Evolutionary conservation across 176 grass and related monocot species (phyloP).

Genomic region (Bonia amplexicaulis): DNA sequence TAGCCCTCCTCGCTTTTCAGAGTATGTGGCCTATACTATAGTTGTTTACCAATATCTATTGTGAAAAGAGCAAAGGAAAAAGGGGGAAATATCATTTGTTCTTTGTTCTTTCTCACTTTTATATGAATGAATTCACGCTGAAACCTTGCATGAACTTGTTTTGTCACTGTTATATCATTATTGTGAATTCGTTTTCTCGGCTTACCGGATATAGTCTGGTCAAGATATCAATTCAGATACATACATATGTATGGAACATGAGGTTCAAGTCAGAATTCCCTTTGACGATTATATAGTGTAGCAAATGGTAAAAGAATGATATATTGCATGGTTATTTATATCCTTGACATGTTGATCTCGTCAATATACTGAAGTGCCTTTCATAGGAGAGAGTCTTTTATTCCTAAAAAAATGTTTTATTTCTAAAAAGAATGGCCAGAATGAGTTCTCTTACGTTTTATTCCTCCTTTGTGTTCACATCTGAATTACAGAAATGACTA

Average conservation of each 20-base stretch:
- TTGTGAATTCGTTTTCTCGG: background rate
- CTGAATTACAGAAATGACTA: background rate
- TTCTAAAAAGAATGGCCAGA: background rate
- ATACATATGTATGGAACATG: background rate
- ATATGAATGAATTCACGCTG: constrained; percentile 22
- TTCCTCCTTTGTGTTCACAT: background rate
- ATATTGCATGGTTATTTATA: background rate
- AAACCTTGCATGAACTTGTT: constrained; percentile 12
- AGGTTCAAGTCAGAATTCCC: background rate
- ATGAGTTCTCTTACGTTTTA: background rate
- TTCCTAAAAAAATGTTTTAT: background rate
- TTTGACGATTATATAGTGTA: background rate
- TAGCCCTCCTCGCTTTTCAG: constrained; percentile 44
- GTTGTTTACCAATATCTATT: constrained; percentile 43
- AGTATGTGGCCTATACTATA: constrained; percentile 16
- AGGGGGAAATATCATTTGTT: constrained; percentile 24
- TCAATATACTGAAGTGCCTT: background rate
- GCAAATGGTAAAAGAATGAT: background rate
- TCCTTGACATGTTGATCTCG: background rate
- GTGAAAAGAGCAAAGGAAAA: constrained; percentile 36
- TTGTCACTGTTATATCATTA: background rate
- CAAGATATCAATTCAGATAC: background rate
- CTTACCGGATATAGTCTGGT: background rate
- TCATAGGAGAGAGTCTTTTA: background rate
- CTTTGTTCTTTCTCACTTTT: constrained; percentile 31